Conservation (phyloP, 2,329 filamentous ascomycete genomes). For the Colletotrichum musicola region DNA sequence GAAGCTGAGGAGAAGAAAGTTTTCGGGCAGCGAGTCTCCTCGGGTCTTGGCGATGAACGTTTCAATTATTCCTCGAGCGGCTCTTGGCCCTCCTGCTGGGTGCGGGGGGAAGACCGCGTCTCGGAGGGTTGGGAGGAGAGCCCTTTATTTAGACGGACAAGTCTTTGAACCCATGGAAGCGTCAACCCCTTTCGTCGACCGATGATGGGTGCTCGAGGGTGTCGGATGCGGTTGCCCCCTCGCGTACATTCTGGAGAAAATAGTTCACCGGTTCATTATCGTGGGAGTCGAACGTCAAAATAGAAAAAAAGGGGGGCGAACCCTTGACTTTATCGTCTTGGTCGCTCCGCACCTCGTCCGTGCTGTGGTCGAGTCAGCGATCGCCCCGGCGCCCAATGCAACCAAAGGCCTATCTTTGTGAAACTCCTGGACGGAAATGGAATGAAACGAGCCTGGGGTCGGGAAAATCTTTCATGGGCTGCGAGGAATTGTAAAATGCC, state of each 20-base stretch:
- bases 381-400: conserved; percentile 21
- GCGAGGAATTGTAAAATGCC: neutral
- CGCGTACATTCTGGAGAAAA: neutral
- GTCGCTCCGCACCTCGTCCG: conserved; percentile 13
- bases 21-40: conserved; percentile 15
- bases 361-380: conserved; percentile 20
- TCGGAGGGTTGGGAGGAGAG: neutral
- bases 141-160: conserved; percentile 26
- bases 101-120: conserved; percentile 29
- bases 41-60: conserved; percentile 34
- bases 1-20: conserved; percentile 4
- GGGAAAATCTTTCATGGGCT: neutral
- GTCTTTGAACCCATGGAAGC: neutral
- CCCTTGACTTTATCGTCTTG: conserved; percentile 16
- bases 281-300: conserved; percentile 28
- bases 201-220: neutral
- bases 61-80: conserved; percentile 23
- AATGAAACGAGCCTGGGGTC: conserved; percentile 26
- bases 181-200: neutral
- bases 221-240: neutral
- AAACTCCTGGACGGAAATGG: conserved; percentile 24
- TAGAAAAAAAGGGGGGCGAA: conserved; percentile 30
- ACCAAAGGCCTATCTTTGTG: conserved; percentile 20
- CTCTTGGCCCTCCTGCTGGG: conserved; percentile 22
- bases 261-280: conserved; percentile 2